Conservation (phyloP, 495 filamentous ascomycete species). For the Schizothecium vesticola region DNA sequence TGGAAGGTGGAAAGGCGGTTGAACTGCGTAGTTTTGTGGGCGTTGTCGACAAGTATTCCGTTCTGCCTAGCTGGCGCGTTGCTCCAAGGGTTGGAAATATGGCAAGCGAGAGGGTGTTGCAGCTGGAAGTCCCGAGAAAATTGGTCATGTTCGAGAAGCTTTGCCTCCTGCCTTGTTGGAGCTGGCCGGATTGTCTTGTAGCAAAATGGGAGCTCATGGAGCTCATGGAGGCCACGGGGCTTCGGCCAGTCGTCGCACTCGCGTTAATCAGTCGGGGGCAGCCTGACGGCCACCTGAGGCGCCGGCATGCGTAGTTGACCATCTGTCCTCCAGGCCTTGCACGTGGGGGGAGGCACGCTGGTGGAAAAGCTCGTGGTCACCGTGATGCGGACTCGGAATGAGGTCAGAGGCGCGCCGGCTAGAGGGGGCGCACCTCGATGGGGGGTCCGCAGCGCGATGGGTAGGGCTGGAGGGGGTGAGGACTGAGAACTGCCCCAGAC, state of each 20-base stretch:
- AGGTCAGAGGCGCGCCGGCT: not conserved
- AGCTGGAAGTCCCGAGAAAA: not conserved
- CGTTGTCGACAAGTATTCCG: not conserved
- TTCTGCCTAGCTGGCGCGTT: not conserved
- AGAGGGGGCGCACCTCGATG: not conserved
- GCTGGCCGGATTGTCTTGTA: not conserved
- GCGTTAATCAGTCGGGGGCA: constrained; percentile 1
- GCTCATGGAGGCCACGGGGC: not conserved
- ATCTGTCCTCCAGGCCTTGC: not conserved
- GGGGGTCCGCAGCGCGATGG: not conserved
- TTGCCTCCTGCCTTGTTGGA: not conserved
- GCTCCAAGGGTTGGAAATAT: not conserved
- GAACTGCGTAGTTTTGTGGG: not conserved
- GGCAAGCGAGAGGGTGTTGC: not conserved
- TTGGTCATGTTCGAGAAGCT: not conserved
- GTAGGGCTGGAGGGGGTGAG: not conserved
- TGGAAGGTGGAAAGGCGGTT: not conserved
- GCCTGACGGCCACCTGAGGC: constrained; percentile 11
- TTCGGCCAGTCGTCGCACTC: not conserved
- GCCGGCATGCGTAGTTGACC: constrained; percentile 9
- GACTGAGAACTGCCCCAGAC: not conserved
- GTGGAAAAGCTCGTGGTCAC: not conserved
- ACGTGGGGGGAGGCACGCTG: not conserved
- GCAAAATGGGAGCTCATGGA: no score
- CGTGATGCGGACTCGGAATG: not conserved